Evolutionary conservation across 805 yeast species (phyloP), one percentile per base, ranked within the genome.

Genomic region (Cyberlindnera mississippiensis): DNA sequence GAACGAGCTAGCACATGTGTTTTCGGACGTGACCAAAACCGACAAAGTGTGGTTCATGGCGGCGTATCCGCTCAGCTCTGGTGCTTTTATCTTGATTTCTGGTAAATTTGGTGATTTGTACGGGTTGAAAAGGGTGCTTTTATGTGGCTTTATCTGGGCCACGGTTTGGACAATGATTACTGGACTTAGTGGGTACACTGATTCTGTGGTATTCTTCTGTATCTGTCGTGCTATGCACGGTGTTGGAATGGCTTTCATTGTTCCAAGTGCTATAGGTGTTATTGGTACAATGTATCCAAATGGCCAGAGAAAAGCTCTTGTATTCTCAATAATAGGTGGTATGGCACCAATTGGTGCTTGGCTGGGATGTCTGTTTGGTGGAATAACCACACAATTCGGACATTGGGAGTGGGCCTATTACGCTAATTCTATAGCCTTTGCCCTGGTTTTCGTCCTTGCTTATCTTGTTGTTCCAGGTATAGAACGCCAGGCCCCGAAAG

Each of bases 101-200:
- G 93, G 93, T 8, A 69, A 80, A 37, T 55, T 82, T 35, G 93
- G 95, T 27, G 95, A 85, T 53, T 64, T 83, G 11, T 77, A 75
- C 50, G 93, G 93, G 0, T 66, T 81, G 40, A 79, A 77, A 44
- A 63, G 57, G 31, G 60, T 77, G n/a, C 67, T 80, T 40, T 32
- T 78, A 0, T 51, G 67, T 4, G 88, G 91, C 1, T 78, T 79
- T 60, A 36, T 60, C 6, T 73, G 85, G 77, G 61, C 72, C 3
- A 52, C 71, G 0, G 26, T 82, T 0, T 80, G 88, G 83, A 65
- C 80, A 1, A 49, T 82, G 36, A 60, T 85, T 15, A 70, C 76
- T 3, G 91, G 90, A 0, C 52, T 83, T 3, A 63, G 85, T 0
- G 59, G 62, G 14, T 83, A 76, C 52, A 52, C 80, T 2, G 60